Base-by-base conservation (phyloP, 164 flowering plant species). In the Nelumbo lutea region DNA sequence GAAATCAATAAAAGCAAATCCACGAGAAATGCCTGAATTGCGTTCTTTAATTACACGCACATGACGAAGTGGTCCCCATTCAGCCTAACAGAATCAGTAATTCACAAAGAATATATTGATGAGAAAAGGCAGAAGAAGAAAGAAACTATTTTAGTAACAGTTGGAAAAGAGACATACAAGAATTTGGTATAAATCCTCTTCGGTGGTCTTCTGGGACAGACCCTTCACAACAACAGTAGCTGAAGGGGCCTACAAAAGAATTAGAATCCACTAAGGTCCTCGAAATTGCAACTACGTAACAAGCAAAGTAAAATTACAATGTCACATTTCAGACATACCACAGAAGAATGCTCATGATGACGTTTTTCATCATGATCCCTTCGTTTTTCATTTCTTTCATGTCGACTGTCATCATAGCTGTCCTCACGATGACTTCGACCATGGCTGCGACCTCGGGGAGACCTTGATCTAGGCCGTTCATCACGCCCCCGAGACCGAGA, bases 31-130 rank as follows among this genome's bases (percentile, higher is more conserved):
- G 59, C 99, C 97, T 71, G 98, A 96, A 76, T 72, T 90, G 65
- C 96, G 79, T 78, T 96, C 98, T 82, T 87, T 93, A 63, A 96
- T 96, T 43, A 96, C 91, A 71, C 99, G 95, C 2, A 93, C 96
- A 82, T 96, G 96, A 62, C 97, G 96, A 72, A 96, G 91, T 14
- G 99, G 99, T 14, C 93, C 98, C 99, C 99, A 96, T 74, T 96
- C 98, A 83, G 93, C 93, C 99, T 96, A 67, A 66, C 39, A 63
- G 55, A 7, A 61, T 7, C 15, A n/a, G 62, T 40, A 59, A 62
- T 64, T 6, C 42, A 66, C 53, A n/a, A 65, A 50, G n/a, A 48
- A 42, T 51, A 39, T 14, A 64, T 50, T 42, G 15, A 55, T 42
- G 46, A 14, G n/a, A 9, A 50, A 61, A 15, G 4, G 51, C 6